A percentile compares a stretch with the other conserved stretches of the same genome.
These are phyloP conservation scores for Macrolepiota albuminosa DNA, from an alignment of 768 basidiomycete genomes.

Conservation along the genomic window DNA sequence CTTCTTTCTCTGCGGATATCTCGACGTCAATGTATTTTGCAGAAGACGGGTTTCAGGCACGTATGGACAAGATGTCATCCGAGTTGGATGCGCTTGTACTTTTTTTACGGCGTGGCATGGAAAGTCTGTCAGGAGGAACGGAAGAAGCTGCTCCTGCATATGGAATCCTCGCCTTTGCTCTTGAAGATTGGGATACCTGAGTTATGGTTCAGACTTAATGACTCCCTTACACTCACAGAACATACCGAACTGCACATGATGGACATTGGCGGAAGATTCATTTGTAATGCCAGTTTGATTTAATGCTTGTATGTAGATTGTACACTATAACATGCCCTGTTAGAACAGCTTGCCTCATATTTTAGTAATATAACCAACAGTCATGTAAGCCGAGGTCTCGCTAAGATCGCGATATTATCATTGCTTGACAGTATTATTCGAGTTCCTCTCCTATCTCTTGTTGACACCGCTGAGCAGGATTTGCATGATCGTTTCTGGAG, in stretches of 20 bases:
- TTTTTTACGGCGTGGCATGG: slow-evolving; percentile 64
- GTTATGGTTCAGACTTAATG: background rate
- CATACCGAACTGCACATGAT: background rate
- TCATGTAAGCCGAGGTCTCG: background rate
- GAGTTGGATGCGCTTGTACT: slow-evolving; percentile 71
- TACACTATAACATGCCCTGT: background rate
- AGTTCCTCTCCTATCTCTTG: slow-evolving; percentile 27
- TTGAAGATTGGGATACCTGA: slow-evolving; percentile 74
- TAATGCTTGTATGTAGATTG: background rate
- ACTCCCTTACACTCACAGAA: background rate
- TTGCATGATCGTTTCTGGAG: slow-evolving; percentile 51
- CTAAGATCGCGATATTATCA: background rate
- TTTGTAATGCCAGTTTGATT: background rate
- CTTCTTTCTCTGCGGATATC: slow-evolving; percentile 38
- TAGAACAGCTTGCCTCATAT: background rate
- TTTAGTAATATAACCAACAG: too few species aligned
- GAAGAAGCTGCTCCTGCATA: slow-evolving; percentile 60
- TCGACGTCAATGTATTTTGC: slow-evolving; percentile 26
- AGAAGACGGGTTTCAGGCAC: slow-evolving; percentile 44
- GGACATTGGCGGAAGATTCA: background rate
- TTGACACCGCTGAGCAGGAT: slow-evolving; percentile 66
- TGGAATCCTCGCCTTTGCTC: slow-evolving; percentile 65
- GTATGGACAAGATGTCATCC: slow-evolving; percentile 57
- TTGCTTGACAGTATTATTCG: background rate
- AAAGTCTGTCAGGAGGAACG: slow-evolving; percentile 60